Conservation (phyloP, 2,329 filamentous ascomycete species). For the Rugonectria rugulosa region DNA sequence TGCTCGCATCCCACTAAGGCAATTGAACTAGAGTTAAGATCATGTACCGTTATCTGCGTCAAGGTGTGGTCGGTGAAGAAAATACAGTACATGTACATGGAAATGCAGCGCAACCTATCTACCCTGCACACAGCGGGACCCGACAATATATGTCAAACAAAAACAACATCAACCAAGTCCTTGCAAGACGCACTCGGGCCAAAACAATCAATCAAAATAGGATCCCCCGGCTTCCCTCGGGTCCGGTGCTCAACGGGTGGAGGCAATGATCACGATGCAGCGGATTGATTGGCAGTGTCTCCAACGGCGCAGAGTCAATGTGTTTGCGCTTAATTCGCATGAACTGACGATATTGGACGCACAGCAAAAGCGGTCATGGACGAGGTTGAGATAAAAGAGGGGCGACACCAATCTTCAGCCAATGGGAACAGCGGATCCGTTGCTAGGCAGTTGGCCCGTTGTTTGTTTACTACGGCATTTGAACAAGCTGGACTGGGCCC, state of each 20-base stretch:
- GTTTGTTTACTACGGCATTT: conserved; percentile 45
- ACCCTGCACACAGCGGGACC: no score
- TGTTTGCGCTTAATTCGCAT: conserved; percentile 16
- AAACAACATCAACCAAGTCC: not conserved
- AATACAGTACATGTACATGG: no score
- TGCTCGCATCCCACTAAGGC: no score
- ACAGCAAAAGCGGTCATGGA: conserved; percentile 29
- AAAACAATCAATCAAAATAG: not conserved
- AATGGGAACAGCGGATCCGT: conserved; percentile 36
- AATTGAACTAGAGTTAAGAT: no score
- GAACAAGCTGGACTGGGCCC: conserved; percentile 30
- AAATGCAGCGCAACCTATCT: no score
- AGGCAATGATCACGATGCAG: conserved; percentile 13
- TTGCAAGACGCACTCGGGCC: not conserved
- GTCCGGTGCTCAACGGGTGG: conserved; percentile 3
- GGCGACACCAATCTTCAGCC: conserved; percentile 11
- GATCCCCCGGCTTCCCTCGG: conserved; percentile 6
- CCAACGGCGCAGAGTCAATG: conserved; percentile 14
- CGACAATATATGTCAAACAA: conserved; percentile 1
- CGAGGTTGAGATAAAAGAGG: conserved; percentile 29
- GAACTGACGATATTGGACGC: conserved; percentile 22
- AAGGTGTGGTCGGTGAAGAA: no score
- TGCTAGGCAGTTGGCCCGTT: conserved; percentile 44
- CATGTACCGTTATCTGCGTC: no score
- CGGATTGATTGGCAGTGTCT: conserved; percentile 18